Evolutionary conservation across 2,329 filamentous ascomycete genomes (phyloP), one percentile per base, ranked within the genome.

Genomic region (Aspergillus unguis): DNA sequence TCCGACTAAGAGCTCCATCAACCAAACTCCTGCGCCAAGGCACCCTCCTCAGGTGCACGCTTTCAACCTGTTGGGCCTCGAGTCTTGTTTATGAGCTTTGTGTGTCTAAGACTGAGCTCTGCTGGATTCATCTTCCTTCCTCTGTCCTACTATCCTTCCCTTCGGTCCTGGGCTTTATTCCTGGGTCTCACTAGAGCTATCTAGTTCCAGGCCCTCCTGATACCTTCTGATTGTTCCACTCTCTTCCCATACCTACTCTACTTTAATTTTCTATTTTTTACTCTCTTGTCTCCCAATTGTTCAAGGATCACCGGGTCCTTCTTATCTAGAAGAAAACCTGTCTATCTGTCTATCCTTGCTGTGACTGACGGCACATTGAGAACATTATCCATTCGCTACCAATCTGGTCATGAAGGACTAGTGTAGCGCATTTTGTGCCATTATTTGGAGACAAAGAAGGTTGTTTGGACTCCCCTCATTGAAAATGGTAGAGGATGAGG

Each of bases 401-500:
- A 40, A 40, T 29, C 49, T 44, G 56, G 58, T 46, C 55, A 64
- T 62, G 62, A 59, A 31, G 46, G 47, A 44, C 52, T 57, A 55
- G 48, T 40, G 17, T 35, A 23, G 37, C n/a, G 25, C 33, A 7
- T 35, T 44, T 32, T 25, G 36, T 47, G 31, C 46, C 9, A 28
- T 7, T 17, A 7, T 38, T 48, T 44, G 44, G 42, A 55, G 42
- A 55, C 53, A 27, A 47, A 55, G 44, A 47, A 41, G 38, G 42
- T 17, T 44, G 32, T 29, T 53, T 36, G n/a, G 46, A 44, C 9
- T 44, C 38, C 51, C 46, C 25, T 29, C 46, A 36, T 44, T 31
- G 48, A 55, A 42, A n/a, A 68, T 66, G 67, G 69, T 69, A 45
- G 63, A 62, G 45, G 70, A 73, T 51, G 70, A 72, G 52, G 72